These are phyloP conservation scores for Neofusicoccum kwambonambiense DNA, from an alignment of 2,329 filamentous ascomycete species.

Conservation along the genomic window DNA sequence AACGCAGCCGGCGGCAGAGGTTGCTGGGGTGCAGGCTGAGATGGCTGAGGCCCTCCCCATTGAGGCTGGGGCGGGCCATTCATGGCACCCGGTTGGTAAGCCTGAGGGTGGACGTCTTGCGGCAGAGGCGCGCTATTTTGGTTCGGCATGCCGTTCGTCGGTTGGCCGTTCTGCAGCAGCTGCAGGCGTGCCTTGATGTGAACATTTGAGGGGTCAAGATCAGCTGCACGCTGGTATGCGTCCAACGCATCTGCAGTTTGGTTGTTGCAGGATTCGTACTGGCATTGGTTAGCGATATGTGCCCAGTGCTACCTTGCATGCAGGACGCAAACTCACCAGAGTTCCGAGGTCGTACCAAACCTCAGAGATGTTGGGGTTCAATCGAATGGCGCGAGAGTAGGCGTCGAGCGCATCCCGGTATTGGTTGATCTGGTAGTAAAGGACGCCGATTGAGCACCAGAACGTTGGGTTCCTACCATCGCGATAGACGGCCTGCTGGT, in stretches of 20 bases:
- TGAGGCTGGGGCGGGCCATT: slow-evolving; percentile 82
- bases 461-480: slow-evolving; percentile 97
- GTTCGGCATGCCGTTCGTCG: slow-evolving; percentile 65
- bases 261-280: slow-evolving; percentile 99
- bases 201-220: slow-evolving; percentile 87
- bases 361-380: slow-evolving; percentile 98
- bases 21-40: slow-evolving; percentile 59
- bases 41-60: slow-evolving; percentile 76
- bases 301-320: not conserved
- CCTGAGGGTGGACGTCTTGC: slow-evolving; percentile 92
- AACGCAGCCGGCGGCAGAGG: slow-evolving; percentile 57
- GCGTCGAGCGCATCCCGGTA: slow-evolving; percentile 97
- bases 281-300: slow-evolving; percentile 24
- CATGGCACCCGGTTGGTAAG: slow-evolving; percentile 81
- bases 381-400: slow-evolving; percentile 90
- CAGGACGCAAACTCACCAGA: slow-evolving; percentile 62
- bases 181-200: slow-evolving; percentile 96
- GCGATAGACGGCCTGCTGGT: slow-evolving; percentile 97
- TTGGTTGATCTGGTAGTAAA: slow-evolving; percentile 99
- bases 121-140: slow-evolving; percentile 80
- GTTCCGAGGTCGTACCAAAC: slow-evolving; percentile 99
- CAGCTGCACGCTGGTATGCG: slow-evolving; percentile 89
- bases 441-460: slow-evolving; percentile 98
- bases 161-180: slow-evolving; percentile 77
- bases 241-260: slow-evolving; percentile 95